Percentiles rank a stretch among this genome's conserved stretches.
These are phyloP conservation scores for Pelargonium myrrhifolium DNA, from an alignment of 441 rosid genomes.

Conservation along the genomic window DNA sequence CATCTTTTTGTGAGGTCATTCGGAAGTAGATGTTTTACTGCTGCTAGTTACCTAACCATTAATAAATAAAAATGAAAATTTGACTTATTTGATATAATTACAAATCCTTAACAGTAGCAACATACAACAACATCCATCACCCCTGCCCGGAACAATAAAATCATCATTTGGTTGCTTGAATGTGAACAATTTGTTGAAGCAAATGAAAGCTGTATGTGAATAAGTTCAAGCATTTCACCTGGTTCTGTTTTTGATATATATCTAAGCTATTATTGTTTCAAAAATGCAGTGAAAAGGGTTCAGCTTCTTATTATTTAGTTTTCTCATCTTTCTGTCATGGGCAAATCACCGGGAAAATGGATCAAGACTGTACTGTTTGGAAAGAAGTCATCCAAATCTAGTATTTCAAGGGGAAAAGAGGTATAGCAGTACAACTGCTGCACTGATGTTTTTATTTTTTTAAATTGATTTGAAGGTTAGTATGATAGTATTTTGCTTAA, in stretches of 20 bases:
- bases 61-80: too few relatives aligned
- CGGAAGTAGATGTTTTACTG: too few relatives aligned
- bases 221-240: conserved; percentile 2
- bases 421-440: conserved; percentile 25
- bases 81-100: too few relatives aligned
- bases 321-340: conserved; percentile 39
- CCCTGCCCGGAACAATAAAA: too few relatives aligned
- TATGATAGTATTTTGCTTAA: not conserved
- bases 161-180: too few relatives aligned
- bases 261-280: conserved; percentile 1
- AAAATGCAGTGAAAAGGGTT: conserved; percentile 23
- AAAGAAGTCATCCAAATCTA: conserved; percentile 68
- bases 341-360: conserved; percentile 75
- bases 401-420: conserved; percentile 42
- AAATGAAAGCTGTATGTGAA: too few relatives aligned
- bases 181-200: too few relatives aligned
- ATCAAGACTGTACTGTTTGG: conserved; percentile 53
- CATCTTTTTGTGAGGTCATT: too few relatives aligned
- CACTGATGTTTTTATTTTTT: not conserved
- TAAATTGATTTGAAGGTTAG: not conserved
- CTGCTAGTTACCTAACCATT: too few relatives aligned
- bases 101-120: too few relatives aligned
- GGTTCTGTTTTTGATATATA: not conserved
- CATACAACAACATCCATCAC: too few relatives aligned
- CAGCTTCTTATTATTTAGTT: conserved; percentile 18